Evolutionary conservation across 257 asterid genomes (phyloP), one percentile per base, ranked within the genome.

Genomic region (Plantago elongata): DNA sequence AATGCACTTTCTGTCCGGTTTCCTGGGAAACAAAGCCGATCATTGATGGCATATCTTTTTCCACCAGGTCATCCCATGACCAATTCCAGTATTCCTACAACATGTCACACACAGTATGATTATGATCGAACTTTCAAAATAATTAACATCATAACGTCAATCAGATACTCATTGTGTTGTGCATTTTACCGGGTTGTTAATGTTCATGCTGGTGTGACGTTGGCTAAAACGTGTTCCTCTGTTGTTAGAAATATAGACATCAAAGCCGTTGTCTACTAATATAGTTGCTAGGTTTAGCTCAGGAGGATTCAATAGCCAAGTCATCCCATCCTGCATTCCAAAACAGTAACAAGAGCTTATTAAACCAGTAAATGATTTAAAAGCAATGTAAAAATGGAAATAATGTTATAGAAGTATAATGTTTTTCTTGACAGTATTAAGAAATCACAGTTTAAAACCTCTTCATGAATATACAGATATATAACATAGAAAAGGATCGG

Each of bases 181-280:
- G 16, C 10, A 13, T 22, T 56, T n/a, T 80, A 84, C 90, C 66
- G 74, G 74, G 13, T 70, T 2, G 18, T 0, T 45, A 15, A 89
- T 72, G 55, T 80, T 76, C 51, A 82, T 84, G 13, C 51, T 54
- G 49, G 51, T 59, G 14, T 88, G 95, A 5, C 74, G 72, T 15
- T 81, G 72, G 77, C 96, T 89, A 15, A 60, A 84, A 49, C 68
- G 81, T 62, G 94, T 86, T 59, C 95, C 96, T 42, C 95, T 74
- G 12, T 45, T 13, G 64, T 89, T 86, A 57, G 95, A 72, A 63
- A 89, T 77, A 95, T 93, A 89, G 0, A 89, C 95, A 65, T 86
- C 95, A 62, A 73, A 89, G n/a, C 89, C 95, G 16, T 62, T 74
- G 42, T 89, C 96, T 2, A 84, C 95, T 73, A 89, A 66, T 9